Percentiles rank a stretch among this genome's conserved stretches.
phyloP scores from a whole-genome alignment of 805 yeast species.

The Starmerella khaoyaiensis region DNA sequence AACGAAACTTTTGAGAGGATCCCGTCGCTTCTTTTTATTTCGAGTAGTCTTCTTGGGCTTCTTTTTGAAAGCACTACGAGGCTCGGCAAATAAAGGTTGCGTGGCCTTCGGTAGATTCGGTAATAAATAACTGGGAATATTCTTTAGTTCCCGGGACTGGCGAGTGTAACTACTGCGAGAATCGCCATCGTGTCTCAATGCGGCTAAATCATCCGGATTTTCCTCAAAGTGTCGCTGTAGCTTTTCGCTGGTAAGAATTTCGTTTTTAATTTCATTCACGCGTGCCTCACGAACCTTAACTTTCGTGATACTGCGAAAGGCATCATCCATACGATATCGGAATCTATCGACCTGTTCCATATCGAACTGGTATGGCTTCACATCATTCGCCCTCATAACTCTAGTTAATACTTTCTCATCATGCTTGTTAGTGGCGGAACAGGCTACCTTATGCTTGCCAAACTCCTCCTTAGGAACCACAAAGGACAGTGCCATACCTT shows the following conservation, averaged over 20 bases:
- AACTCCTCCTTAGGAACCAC: slow-evolving; percentile 71
- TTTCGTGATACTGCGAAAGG: slow-evolving; percentile 85
- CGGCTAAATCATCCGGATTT: slow-evolving; percentile 83
- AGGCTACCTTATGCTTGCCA: slow-evolving; percentile 79
- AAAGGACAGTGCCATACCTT: slow-evolving; percentile 90
- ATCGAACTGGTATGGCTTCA: slow-evolving; percentile 83
- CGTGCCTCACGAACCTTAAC: slow-evolving; percentile 88
- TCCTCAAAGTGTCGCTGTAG: slow-evolving; percentile 91
- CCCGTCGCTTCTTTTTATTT: slow-evolving; percentile 14
- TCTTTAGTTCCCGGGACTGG: slow-evolving; percentile 70
- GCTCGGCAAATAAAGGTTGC: slow-evolving; percentile 18
- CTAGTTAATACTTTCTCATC: slow-evolving; percentile 79
- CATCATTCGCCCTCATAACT: slow-evolving; percentile 58
- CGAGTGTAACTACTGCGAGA: slow-evolving; percentile 72
- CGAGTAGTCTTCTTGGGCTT: slow-evolving; percentile 6
- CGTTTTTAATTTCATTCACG: slow-evolving; percentile 74
- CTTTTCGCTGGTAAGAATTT: slow-evolving; percentile 75
- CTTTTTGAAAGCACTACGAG: slow-evolving; percentile 6
- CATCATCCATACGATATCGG: slow-evolving; percentile 93
- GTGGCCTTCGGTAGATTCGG: slow-evolving; percentile 40
- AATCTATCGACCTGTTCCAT: slow-evolving; percentile 87
- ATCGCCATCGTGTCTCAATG: slow-evolving; percentile 84
- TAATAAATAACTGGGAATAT: slow-evolving; percentile 82
- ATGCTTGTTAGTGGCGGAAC: slow-evolving; percentile 51
- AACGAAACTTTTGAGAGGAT: slow-evolving; percentile 19